phyloP scores from a whole-genome alignment of 2,329 filamentous ascomycete genomes.

The Pseudogymnoascus sp. region DNA sequence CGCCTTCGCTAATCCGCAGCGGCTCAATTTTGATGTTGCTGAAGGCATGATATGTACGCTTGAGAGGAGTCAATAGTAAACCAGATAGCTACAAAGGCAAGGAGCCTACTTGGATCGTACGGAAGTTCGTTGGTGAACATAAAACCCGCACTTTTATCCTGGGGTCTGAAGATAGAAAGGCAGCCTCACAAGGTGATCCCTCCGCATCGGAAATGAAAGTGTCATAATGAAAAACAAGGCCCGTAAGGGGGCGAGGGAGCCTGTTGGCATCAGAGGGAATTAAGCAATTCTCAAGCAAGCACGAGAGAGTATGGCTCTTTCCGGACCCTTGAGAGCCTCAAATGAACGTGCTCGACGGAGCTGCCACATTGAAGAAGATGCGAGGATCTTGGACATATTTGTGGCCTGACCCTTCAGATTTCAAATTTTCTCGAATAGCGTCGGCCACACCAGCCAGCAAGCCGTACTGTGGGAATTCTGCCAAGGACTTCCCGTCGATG shows the following conservation, averaged over 20 bases:
- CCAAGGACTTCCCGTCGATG: too few relatives aligned
- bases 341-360: slow-evolving; percentile 52
- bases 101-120: slow-evolving; percentile 29
- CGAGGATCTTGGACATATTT: too few relatives aligned
- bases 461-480: too few relatives aligned
- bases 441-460: too few relatives aligned
- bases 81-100: background rate
- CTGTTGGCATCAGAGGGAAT: slow-evolving; percentile 32
- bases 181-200: slow-evolving; percentile 43
- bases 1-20: slow-evolving; percentile 39
- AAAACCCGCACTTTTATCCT: slow-evolving; percentile 43
- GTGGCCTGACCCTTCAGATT: too few relatives aligned
- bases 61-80: background rate
- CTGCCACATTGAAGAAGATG: slow-evolving; percentile 44
- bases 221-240: slow-evolving; percentile 50
- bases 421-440: too few relatives aligned
- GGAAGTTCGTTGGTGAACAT: slow-evolving; percentile 42
- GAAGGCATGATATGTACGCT: slow-evolving; percentile 33
- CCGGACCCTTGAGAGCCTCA: slow-evolving; percentile 57
- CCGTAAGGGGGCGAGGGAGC: slow-evolving; percentile 41
- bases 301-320: slow-evolving; percentile 53
- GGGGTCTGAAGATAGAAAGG: slow-evolving; percentile 40
- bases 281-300: slow-evolving; percentile 44
- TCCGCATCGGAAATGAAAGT: slow-evolving; percentile 34
- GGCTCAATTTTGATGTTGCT: slow-evolving; percentile 36